Evolutionary conservation across 441 rosid genomes (phyloP).

Genomic region (Pelargonium australe): DNA sequence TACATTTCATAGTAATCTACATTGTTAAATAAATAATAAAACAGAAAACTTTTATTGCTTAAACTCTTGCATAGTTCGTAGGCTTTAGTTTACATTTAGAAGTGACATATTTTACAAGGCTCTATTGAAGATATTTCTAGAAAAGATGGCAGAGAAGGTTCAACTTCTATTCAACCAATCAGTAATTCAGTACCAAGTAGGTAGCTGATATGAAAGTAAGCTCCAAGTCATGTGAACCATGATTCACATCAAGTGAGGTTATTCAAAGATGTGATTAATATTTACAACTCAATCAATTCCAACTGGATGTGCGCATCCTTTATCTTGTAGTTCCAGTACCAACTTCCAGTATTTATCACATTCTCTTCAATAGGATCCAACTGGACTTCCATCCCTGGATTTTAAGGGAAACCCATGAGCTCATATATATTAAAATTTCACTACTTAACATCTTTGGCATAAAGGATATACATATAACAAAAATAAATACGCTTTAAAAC

Average conservation of each 20-base stretch:
- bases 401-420: conserved; percentile 6
- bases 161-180: conserved; percentile 52
- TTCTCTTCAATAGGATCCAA: conserved; percentile 43
- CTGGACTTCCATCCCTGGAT: conserved; percentile 48
- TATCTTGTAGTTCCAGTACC: conserved; percentile 77
- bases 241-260: conserved; percentile 35
- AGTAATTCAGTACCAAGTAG: conserved; percentile 15
- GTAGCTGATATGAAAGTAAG: conserved; percentile 6
- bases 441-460: background rate
- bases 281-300: conserved; percentile 46
- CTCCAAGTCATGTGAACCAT: conserved; percentile 34
- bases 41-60: background rate
- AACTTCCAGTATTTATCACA: conserved; percentile 63
- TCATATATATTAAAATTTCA: background rate
- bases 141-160: conserved; percentile 27
- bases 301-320: conserved; percentile 47
- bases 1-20: background rate
- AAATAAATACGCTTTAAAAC: background rate
- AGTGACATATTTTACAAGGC: conserved; percentile 10
- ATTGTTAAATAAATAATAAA: background rate
- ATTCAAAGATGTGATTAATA: conserved; percentile 1
- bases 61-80: background rate
- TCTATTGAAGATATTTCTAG: background rate
- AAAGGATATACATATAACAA: background rate
- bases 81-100: background rate